phyloP scores from a whole-genome alignment of 805 yeast species.

The Hanseniaspora thailandica region DNA sequence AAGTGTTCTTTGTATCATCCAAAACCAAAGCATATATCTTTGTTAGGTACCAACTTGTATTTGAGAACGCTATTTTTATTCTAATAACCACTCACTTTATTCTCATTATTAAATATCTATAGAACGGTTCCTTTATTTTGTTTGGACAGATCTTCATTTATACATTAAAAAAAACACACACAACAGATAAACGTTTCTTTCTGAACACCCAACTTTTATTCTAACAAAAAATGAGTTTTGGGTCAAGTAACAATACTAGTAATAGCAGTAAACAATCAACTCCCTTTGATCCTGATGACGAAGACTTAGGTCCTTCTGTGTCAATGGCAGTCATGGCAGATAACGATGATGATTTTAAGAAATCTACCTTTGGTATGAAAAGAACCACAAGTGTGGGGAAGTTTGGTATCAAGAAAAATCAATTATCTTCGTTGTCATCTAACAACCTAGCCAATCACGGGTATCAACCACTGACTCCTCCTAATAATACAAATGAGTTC shows the following conservation, averaged over 20 bases:
- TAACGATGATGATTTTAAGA: constrained; percentile 57
- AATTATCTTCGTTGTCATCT: constrained; percentile 16
- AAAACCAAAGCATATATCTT: too few relatives aligned
- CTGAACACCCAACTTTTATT: not conserved
- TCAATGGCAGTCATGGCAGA: constrained; percentile 55
- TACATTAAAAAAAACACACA: not conserved
- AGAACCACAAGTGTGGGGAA: constrained; percentile 76
- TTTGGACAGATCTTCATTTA: too few relatives aligned
- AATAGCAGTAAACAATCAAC: constrained; percentile 9
- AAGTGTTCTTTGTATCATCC: too few relatives aligned
- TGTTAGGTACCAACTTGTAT: too few relatives aligned
- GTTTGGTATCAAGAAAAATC: constrained; percentile 45
- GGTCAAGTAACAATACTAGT: not conserved
- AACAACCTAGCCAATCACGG: not conserved
- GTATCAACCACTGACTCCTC: constrained; percentile 7
- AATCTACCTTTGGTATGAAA: constrained; percentile 60
- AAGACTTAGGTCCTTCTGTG: constrained; percentile 31
- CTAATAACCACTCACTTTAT: too few relatives aligned
- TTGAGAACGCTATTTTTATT: too few relatives aligned
- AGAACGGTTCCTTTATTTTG: too few relatives aligned
- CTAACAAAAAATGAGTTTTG: not conserved
- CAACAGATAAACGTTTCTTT: not conserved
- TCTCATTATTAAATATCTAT: too few relatives aligned
- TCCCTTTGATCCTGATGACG: constrained; percentile 17
- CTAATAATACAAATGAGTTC: not conserved